These are phyloP conservation scores for Penicillium sp. DNA, from an alignment of 2,329 filamentous ascomycete species.

Conservation along the genomic window DNA sequence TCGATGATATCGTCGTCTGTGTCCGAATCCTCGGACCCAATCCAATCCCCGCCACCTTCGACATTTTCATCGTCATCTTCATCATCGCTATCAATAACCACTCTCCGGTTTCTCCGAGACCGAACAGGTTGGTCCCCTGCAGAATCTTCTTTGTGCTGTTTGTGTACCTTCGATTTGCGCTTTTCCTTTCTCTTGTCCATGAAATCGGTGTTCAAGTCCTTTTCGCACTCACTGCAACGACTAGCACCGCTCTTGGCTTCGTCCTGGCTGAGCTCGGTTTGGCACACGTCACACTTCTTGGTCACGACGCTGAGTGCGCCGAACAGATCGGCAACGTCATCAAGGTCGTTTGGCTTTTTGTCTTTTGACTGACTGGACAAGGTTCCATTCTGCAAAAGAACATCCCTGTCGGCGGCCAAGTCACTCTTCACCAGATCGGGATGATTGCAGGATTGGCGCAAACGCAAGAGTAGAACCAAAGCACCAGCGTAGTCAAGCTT, in stretches of 20 bases:
- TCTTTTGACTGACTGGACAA: conserved; percentile 47
- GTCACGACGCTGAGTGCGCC: conserved; percentile 72
- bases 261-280: conserved; percentile 58
- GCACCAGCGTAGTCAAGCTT: conserved; percentile 89
- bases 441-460: conserved; percentile 93
- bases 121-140: conserved; percentile 16
- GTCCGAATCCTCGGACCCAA: conserved; percentile 66
- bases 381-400: conserved; percentile 60
- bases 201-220: conserved; percentile 62
- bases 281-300: conserved; percentile 80
- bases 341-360: conserved; percentile 60
- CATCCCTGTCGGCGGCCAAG: conserved; percentile 81
- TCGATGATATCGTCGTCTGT: conserved; percentile 36
- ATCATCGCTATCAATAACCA: conserved; percentile 52
- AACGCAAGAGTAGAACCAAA: conserved; percentile 79
- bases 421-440: conserved; percentile 81
- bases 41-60: conserved; percentile 76
- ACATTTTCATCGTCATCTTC: conserved; percentile 76
- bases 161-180: conserved; percentile 45
- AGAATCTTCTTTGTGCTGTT: conserved; percentile 26
- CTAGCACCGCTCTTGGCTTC: conserved; percentile 52
- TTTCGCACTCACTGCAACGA: conserved; percentile 68
- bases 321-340: conserved; percentile 79
- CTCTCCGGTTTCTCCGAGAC: conserved; percentile 37
- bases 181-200: conserved; percentile 36